phyloP scores from a whole-genome alignment of 2,329 filamentous ascomycete genomes.

The Thielaviopsis ethacetica region DNA sequence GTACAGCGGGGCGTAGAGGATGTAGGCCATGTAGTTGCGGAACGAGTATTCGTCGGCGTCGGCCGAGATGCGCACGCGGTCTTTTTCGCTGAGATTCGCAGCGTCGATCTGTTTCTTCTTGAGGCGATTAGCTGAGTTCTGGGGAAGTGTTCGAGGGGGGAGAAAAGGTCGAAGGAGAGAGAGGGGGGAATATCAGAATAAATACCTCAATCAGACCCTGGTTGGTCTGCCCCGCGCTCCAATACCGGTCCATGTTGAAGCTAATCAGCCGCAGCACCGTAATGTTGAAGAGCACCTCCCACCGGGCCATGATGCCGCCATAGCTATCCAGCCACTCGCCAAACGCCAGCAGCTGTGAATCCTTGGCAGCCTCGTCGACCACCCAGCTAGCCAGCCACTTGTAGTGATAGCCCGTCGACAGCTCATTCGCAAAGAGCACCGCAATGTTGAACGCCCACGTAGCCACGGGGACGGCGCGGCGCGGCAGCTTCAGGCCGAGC shows the following conservation, averaged over 20 bases:
- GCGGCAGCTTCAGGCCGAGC: slow-evolving; percentile 57
- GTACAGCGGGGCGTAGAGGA: slow-evolving; percentile 84
- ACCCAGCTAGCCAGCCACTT: slow-evolving; percentile 36
- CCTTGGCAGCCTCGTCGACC: slow-evolving; percentile 16
- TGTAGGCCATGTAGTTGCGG: slow-evolving; percentile 77
- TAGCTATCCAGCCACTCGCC: slow-evolving; percentile 61
- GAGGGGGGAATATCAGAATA: too few relatives aligned
- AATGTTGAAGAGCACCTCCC: slow-evolving; percentile 97
- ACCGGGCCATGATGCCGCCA: slow-evolving; percentile 71
- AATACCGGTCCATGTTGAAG: slow-evolving; percentile 95
- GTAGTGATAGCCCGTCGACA: slow-evolving; percentile 62
- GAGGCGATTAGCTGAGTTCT: slow-evolving; percentile 41
- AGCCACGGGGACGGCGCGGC: slow-evolving; percentile 49
- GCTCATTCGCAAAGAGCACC: slow-evolving; percentile 78
- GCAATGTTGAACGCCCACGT: slow-evolving; percentile 87
- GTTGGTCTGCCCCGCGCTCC: slow-evolving; percentile 59
- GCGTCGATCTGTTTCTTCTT: slow-evolving; percentile 98
- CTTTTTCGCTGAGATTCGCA: slow-evolving; percentile 69
- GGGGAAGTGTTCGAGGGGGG: too few relatives aligned
- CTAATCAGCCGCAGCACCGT: slow-evolving; percentile 85
- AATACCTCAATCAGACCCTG: slow-evolving; percentile 57
- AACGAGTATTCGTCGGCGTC: slow-evolving; percentile 55
- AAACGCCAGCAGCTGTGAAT: slow-evolving; percentile 35
- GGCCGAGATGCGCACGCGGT: slow-evolving; percentile 66
- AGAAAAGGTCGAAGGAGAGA: too few relatives aligned